These are phyloP conservation scores for Mycena galopus DNA, from an alignment of 768 basidiomycete genomes.

Conservation along the genomic window DNA sequence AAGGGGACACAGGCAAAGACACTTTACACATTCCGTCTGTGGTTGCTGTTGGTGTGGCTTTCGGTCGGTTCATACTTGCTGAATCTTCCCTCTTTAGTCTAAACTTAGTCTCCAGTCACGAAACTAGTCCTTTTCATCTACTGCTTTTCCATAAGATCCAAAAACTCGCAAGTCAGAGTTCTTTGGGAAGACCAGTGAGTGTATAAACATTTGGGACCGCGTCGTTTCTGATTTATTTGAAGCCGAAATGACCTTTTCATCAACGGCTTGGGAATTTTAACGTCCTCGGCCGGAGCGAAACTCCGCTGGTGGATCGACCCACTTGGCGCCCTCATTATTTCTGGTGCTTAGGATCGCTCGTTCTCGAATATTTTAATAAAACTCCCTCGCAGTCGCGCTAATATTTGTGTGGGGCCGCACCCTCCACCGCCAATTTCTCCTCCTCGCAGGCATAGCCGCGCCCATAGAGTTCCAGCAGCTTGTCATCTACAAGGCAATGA, in stretches of 20 bases:
- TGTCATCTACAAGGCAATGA: constrained; percentile 75
- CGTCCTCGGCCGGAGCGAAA: constrained; percentile 61
- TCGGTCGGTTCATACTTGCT: constrained; percentile 50
- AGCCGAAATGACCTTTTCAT: constrained; percentile 58
- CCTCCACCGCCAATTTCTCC: constrained; percentile 64
- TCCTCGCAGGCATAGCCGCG: constrained; percentile 74
- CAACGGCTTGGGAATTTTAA: constrained; percentile 60
- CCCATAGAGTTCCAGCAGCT: constrained; percentile 71
- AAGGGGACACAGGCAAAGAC: background rate
- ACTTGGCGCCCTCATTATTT: constrained; percentile 58
- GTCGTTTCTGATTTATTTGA: background rate
- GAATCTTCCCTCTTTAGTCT: too few relatives aligned
- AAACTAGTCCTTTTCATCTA: constrained; percentile 73
- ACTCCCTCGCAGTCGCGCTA: constrained; percentile 56
- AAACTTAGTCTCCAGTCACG: constrained; percentile 45
- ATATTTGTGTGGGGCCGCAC: constrained; percentile 65
- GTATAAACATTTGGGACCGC: background rate
- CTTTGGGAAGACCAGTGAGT: constrained; percentile 67
- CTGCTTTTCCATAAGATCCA: constrained; percentile 62
- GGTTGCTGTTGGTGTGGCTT: constrained; percentile 66
- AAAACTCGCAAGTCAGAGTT: constrained; percentile 69
- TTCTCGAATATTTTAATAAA: background rate
- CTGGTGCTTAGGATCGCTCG: constrained; percentile 24
- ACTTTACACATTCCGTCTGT: constrained; percentile 66
- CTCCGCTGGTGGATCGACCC: constrained; percentile 64